A percentile compares a stretch with the other conserved stretches of the same genome.
phyloP scores from a whole-genome alignment of 768 basidiomycete genomes.

The Coprinopsis marcescibilis region DNA sequence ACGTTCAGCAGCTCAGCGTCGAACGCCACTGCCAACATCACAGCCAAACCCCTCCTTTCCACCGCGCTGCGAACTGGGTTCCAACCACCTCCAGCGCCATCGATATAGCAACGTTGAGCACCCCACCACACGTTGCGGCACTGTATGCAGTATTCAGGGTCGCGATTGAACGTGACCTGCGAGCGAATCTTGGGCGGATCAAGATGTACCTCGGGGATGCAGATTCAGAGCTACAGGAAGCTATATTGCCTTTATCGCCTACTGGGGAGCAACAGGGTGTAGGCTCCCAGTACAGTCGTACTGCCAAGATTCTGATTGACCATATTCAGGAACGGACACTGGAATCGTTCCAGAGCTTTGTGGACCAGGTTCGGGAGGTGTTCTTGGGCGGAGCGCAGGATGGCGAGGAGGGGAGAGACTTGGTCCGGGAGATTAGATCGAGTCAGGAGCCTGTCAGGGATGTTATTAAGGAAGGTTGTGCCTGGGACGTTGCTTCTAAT shows the following conservation, averaged over 20 bases:
- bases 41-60: constrained; percentile 9
- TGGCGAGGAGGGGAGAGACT: background rate
- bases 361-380: background rate
- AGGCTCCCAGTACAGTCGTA: background rate
- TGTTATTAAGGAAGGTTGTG: background rate
- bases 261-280: too few species aligned
- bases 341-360: constrained; percentile 1
- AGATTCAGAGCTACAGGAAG: background rate
- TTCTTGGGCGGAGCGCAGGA: background rate
- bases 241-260: background rate
- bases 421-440: background rate
- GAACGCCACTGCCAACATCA: constrained; percentile 1
- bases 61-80: constrained; percentile 1
- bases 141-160: constrained; percentile 52
- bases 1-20: constrained; percentile 14
- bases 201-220: constrained; percentile 62
- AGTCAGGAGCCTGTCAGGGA: background rate
- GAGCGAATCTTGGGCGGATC: constrained; percentile 51
- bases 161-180: constrained; percentile 50
- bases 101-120: constrained; percentile 36
- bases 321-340: background rate
- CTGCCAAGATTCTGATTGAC: constrained; percentile 3
- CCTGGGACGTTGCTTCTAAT: too few species aligned
- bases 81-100: constrained; percentile 8
- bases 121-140: constrained; percentile 24